Evolutionary conservation across 1,284 basidiomycete genomes (phyloP), one percentile per base, ranked within the genome.

Genomic region (Tilletia walkeri): DNA sequence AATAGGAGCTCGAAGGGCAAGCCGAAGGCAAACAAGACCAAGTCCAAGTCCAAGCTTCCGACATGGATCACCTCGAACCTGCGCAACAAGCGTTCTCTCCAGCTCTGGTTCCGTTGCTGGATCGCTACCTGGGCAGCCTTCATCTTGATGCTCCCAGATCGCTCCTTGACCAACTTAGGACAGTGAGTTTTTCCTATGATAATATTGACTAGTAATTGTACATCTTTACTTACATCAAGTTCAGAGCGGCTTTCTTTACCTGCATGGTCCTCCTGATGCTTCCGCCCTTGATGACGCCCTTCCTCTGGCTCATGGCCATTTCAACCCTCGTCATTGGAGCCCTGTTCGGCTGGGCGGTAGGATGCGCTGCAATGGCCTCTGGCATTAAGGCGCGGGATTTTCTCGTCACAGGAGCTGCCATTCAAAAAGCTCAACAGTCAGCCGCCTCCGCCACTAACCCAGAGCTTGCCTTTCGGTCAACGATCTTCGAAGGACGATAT

Each of bases 301-400:
- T 73, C 14, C 66, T 80, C 69, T 73, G 73, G 79, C 80, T 81
- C 30, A 34, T 88, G 84, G 86, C 84, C 7, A 84, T 88, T 5
- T 72, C 85, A 3, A 88, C 87, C 0, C 76, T 90, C 24, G 79
- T 88, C 1, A 24, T 88, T 70, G 91, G 91, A 0, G 86, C 90
- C 83, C 84, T 87, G 1, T 66, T 91, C 4, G 91, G 91, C 7
- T 93, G 92, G 91, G 91, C 88, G 0, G 88, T 90, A 86, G 89
- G 89, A 4, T 86, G 85, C 48, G 90, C 90, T 1, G 89, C 88
- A 0, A 92, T 91, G 90, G 89, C 88, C 2, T 87, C 90, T 1
- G 88, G 87, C 0, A 79, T 89, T 1, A 84, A 86, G n/a, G 89
- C 87, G 0, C 85, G 91, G 48, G 86, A 86, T 76, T 85, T 88